Percentiles rank a stretch among this genome's conserved stretches.
Conservation (phyloP, 768 basidiomycete genomes). For the Cubamyces lactineus region DNA sequence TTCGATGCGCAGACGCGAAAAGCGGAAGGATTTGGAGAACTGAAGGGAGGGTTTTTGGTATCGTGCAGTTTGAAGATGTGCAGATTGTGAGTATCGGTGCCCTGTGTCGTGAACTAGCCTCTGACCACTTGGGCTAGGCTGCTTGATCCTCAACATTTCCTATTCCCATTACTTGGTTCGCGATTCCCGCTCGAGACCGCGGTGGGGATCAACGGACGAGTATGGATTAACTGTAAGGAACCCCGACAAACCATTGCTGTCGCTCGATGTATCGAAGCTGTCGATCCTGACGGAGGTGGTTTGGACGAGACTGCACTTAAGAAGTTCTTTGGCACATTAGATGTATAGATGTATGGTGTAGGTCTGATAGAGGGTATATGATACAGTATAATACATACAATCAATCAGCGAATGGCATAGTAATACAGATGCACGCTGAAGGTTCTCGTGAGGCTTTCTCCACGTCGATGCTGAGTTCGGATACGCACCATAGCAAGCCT, state of each 20-base stretch:
- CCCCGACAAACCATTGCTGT: slow-evolving; percentile 74
- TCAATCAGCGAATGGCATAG: background rate
- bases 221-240: slow-evolving; percentile 86
- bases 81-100: slow-evolving; percentile 67
- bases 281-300: slow-evolving; percentile 73
- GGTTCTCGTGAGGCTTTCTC: too few species aligned
- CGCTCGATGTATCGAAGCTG: slow-evolving; percentile 78
- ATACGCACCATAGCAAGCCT: background rate
- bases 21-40: slow-evolving; percentile 90
- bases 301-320: slow-evolving; percentile 58
- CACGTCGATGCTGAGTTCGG: background rate
- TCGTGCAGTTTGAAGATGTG: slow-evolving; percentile 84
- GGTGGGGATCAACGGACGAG: slow-evolving; percentile 88
- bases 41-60: slow-evolving; percentile 86
- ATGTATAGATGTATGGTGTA: slow-evolving; percentile 35
- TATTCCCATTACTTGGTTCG: slow-evolving; percentile 79
- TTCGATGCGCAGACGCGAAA: slow-evolving; percentile 93
- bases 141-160: slow-evolving; percentile 78
- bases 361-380: too few species aligned
- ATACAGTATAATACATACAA: slow-evolving; percentile 17
- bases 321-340: slow-evolving; percentile 52
- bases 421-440: background rate
- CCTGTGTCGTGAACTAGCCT: background rate
- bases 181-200: slow-evolving; percentile 87
- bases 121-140: slow-evolving; percentile 49